phyloP scores from a whole-genome alignment of 2,329 filamentous ascomycete genomes.

The Celoporthe dispersa region DNA sequence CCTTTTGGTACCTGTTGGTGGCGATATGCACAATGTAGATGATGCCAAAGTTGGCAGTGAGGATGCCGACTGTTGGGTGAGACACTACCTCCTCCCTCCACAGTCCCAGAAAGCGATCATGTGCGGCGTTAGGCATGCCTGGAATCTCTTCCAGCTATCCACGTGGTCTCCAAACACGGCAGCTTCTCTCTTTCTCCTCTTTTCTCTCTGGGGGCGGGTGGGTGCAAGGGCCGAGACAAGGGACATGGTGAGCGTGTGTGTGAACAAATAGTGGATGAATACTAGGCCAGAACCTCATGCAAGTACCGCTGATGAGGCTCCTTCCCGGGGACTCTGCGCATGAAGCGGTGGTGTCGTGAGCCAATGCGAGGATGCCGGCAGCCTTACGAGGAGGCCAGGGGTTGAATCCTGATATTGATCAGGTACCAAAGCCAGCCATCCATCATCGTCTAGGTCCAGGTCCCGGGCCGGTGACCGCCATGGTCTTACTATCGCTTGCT shows the following conservation, averaged over 20 bases:
- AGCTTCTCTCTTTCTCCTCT: neutral
- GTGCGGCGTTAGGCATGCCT: neutral
- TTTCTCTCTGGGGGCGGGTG: neutral
- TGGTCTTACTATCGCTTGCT: neutral
- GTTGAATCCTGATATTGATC: neutral
- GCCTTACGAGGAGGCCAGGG: slow-evolving; percentile 1
- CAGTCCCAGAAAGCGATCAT: neutral
- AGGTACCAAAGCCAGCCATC: neutral
- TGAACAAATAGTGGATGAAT: neutral
- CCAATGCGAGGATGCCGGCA: neutral
- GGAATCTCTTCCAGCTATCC: neutral
- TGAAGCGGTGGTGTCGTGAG: neutral
- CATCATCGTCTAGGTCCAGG: neutral
- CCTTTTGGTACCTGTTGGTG: neutral
- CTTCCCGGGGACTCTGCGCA: neutral
- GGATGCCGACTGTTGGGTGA: neutral
- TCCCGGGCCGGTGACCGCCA: neutral
- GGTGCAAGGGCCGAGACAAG: neutral
- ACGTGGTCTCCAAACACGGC: neutral
- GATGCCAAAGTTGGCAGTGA: neutral
- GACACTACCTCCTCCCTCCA: neutral
- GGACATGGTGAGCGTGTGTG: neutral
- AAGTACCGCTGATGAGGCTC: neutral
- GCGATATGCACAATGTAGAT: neutral
- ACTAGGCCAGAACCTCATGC: neutral